A percentile compares a stretch with the other conserved stretches of the same genome.
Conservation (phyloP, 805 yeast genomes). For the Candida glaebosa region DNA sequence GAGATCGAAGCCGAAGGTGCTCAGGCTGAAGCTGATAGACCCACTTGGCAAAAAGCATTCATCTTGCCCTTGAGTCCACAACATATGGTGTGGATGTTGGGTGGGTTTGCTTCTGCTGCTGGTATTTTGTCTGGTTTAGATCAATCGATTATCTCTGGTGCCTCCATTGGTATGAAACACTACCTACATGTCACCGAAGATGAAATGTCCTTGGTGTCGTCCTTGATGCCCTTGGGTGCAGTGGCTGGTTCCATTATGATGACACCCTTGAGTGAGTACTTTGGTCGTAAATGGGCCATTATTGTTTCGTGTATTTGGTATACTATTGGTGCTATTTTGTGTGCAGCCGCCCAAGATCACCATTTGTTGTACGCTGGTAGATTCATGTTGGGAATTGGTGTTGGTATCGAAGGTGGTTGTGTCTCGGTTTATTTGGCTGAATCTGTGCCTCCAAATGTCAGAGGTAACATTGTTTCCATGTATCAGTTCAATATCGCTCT, state of each 20-base stretch:
- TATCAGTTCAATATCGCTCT: constrained; percentile 64
- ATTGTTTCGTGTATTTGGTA: constrained; percentile 56
- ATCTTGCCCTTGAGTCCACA: constrained; percentile 30
- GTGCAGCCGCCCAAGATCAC: constrained; percentile 42
- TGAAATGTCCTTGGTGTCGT: constrained; percentile 51
- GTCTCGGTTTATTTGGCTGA: constrained; percentile 63
- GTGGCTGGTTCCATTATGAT: constrained; percentile 58
- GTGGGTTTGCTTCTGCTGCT: constrained; percentile 59
- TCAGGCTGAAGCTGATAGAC: constrained; percentile 23
- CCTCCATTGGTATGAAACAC: constrained; percentile 47
- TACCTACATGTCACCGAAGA: constrained; percentile 37
- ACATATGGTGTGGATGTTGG: constrained; percentile 44
- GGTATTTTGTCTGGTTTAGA: constrained; percentile 66
- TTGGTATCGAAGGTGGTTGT: constrained; percentile 65
- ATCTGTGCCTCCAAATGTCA: constrained; percentile 52
- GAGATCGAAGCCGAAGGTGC: constrained; percentile 28
- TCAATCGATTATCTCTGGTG: constrained; percentile 66
- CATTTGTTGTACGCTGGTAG: constrained; percentile 49
- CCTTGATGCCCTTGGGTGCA: constrained; percentile 70
- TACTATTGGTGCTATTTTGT: constrained; percentile 57
- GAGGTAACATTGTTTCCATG: constrained; percentile 60
- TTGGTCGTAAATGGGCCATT: constrained; percentile 56
- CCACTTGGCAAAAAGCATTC: constrained; percentile 34
- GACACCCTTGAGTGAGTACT: constrained; percentile 52
- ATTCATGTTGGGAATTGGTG: constrained; percentile 58